Percentiles rank a stretch among this genome's conserved stretches.
Conservation (phyloP, 495 filamentous ascomycete genomes). For the Neurospora sp. region DNA sequence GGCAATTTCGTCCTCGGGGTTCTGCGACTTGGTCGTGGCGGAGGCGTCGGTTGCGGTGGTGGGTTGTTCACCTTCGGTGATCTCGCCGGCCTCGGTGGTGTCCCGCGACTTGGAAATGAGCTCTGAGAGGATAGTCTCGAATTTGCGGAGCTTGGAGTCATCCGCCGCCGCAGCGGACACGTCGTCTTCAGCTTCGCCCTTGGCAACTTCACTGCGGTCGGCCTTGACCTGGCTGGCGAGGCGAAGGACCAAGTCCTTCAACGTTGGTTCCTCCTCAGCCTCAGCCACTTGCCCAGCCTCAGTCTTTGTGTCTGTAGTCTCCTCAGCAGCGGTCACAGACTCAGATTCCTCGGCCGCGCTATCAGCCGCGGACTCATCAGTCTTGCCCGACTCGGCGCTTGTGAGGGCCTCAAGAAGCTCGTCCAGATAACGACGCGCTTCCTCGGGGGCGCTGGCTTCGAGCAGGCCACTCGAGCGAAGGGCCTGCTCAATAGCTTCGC, state of each 20-base stretch:
- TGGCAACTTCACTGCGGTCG: not conserved
- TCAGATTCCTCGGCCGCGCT: not conserved
- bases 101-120: conserved; percentile 20
- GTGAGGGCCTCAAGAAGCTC: conserved; percentile 31
- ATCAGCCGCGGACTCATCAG: conserved; percentile 4
- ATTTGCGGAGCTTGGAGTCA: conserved; percentile 24
- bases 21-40: not conserved
- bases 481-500: conserved; percentile 35
- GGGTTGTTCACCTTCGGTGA: not conserved
- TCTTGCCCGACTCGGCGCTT: conserved; percentile 8
- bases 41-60: not conserved
- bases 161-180: conserved; percentile 3
- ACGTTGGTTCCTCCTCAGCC: conserved; percentile 8
- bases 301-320: not conserved
- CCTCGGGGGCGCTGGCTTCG: conserved; percentile 20
- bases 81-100: not conserved
- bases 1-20: not conserved
- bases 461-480: conserved; percentile 34
- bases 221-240: conserved; percentile 9
- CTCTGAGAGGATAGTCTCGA: conserved; percentile 30
- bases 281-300: conserved; percentile 11
- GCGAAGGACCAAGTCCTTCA: conserved; percentile 21
- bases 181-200: conserved; percentile 2
- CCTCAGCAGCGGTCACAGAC: not conserved
- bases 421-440: conserved; percentile 28